Evolutionary conservation across 495 filamentous ascomycete genomes (phyloP).

Genomic region (Talaromyces liani): DNA sequence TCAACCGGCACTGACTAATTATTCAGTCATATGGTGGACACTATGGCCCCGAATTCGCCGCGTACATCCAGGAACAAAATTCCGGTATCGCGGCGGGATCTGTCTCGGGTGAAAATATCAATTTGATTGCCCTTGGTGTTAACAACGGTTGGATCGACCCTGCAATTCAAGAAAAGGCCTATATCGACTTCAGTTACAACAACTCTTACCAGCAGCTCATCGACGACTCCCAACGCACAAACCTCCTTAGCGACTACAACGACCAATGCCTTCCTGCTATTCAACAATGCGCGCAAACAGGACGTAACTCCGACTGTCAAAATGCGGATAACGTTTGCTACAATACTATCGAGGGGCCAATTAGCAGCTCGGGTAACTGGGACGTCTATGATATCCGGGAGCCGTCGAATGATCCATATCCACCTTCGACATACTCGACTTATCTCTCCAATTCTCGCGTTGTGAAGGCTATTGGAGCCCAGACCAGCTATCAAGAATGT

Average conservation of each 20-base stretch:
- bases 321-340: no score
- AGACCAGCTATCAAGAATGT: no score
- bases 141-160: conserved; percentile 52
- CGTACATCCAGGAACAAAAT: conserved; percentile 47
- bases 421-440: conserved; percentile 37
- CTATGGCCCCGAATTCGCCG: conserved; percentile 44
- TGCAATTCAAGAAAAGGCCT: conserved; percentile 40
- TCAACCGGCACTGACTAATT: no score
- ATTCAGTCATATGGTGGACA: conserved; percentile 50
- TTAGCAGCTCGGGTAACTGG: conserved; percentile 20
- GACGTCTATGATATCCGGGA: conserved; percentile 47
- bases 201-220: conserved; percentile 46
- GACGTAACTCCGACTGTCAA: no score
- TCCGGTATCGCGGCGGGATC: conserved; percentile 28
- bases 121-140: conserved; percentile 47
- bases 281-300: no score
- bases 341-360: no score
- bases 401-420: conserved; percentile 35
- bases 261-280: no score
- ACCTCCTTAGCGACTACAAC: conserved; percentile 30
- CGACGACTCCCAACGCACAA: conserved; percentile 28
- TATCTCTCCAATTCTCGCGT: conserved; percentile 18
- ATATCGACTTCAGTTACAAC: conserved; percentile 43
- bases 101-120: conserved; percentile 37
- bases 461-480: no score